phyloP scores from a whole-genome alignment of 805 yeast species.

The Candida argentea region DNA sequence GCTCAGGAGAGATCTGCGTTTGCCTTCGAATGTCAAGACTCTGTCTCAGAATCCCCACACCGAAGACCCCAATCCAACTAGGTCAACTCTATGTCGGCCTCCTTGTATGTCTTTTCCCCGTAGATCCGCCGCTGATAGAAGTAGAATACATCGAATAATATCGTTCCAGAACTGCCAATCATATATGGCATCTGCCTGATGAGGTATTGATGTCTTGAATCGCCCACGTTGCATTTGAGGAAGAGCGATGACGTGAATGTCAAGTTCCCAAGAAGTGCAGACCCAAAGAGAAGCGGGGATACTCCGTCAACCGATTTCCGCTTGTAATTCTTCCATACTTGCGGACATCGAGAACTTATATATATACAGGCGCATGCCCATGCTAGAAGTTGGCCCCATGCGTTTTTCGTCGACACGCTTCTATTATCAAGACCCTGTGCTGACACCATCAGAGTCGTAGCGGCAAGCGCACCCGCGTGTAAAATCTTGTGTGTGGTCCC shows the following conservation, averaged over 20 bases:
- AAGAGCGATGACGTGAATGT: conserved; percentile 70
- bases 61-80: not conserved
- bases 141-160: conserved; percentile 62
- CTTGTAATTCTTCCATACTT: conserved; percentile 61
- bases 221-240: conserved; percentile 40
- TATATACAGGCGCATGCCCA: conserved; percentile 76
- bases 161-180: conserved; percentile 79
- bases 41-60: too few relatives aligned
- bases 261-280: conserved; percentile 71
- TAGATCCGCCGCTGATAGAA: conserved; percentile 48
- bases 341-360: conserved; percentile 76
- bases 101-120: conserved; percentile 1
- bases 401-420: not conserved
- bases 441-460: not conserved
- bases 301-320: conserved; percentile 83
- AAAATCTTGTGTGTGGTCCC: not conserved
- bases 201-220: conserved; percentile 37
- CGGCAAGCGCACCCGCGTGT: not conserved
- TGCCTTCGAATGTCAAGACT: too few relatives aligned
- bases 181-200: conserved; percentile 70
- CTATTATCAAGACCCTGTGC: not conserved
- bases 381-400: conserved; percentile 33
- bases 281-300: conserved; percentile 67
- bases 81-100: not conserved
- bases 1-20: too few relatives aligned